Evolutionary conservation across 495 filamentous ascomycete genomes (phyloP).

Genomic region (Astrothelium macrocarpum): DNA sequence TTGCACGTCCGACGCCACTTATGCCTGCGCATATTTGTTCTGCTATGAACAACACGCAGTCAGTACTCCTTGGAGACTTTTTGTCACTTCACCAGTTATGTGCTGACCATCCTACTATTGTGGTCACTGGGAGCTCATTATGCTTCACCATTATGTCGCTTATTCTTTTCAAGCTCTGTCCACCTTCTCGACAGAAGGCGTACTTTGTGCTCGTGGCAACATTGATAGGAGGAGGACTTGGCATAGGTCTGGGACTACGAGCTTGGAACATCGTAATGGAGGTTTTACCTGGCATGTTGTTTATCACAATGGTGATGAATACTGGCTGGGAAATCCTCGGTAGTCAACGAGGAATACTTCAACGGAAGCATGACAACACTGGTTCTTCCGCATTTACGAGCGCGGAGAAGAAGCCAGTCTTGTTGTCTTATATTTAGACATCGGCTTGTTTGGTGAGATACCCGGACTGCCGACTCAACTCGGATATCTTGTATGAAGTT

Average conservation of each 20-base stretch:
- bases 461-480: too few species aligned
- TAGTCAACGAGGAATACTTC: not conserved
- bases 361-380: not conserved
- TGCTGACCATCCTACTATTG: not conserved
- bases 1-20: not conserved
- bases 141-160: not conserved
- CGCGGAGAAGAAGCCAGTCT: not conserved
- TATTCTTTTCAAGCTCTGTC: not conserved
- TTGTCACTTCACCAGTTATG: not conserved
- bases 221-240: not conserved
- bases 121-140: not conserved
- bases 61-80: not conserved
- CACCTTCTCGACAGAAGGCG: not conserved
- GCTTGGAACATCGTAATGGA: not conserved
- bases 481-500: too few species aligned
- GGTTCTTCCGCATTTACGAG: not conserved
- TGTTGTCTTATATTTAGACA: too few species aligned
- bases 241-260: not conserved
- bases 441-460: too few species aligned
- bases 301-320: not conserved
- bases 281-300: not conserved
- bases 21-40: not conserved
- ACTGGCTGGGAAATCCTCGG: not conserved
- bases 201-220: not conserved
- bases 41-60: not conserved